Evolutionary conservation across 306 rosid genomes (phyloP), one percentile per base, ranked within the genome.

Genomic region (Trichosanthes truncata): DNA sequence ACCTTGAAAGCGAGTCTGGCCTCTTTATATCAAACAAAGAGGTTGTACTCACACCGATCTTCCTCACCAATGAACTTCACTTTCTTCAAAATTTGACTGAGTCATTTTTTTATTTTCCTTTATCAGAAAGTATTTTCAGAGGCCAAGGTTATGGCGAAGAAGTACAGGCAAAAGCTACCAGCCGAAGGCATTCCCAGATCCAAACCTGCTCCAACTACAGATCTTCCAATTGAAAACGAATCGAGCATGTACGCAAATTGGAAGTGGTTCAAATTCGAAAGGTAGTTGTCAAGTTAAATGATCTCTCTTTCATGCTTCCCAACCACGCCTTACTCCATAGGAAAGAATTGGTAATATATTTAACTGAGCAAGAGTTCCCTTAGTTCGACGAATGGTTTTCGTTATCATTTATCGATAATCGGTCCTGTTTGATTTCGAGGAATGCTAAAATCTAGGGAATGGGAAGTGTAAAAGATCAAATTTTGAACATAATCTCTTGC

Each of bases 181-280:
- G 74, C 84, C 74, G 33, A 65, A 5, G 17, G 59, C 74, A 23
- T 82, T 61, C 80, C 61, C n/a, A 80, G 72, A 81, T 75, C 82
- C 14, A 87, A 81, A 72, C 26, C 83, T 31, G 77, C 80, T 51
- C 78, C 81, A 75, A 57, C 62, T 3, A 80, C 75, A 61, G 80
- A 79, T 81, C 59, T 91, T 41, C 87, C 84, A 31, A 93, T 93
- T 40, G 93, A 90, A 35, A 89, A 93, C 43, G 96, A 89, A 83
- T 78, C 72, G 31, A 87, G 49, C 66, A 83, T 90, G 82, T 93
- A 90, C 81, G 96, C 97, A 5, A 95, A 93, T 76, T 95, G 97
- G 99, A 84, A 84, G 61, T 93, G 97, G 98, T 95, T 93, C 82
- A 90, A 89, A 81, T 93, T 91, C 73, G 97, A 95, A 81, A 90